Evolutionary conservation across 2,329 filamentous ascomycete genomes (phyloP).

Genomic region (Aspergillus fumigatus): DNA sequence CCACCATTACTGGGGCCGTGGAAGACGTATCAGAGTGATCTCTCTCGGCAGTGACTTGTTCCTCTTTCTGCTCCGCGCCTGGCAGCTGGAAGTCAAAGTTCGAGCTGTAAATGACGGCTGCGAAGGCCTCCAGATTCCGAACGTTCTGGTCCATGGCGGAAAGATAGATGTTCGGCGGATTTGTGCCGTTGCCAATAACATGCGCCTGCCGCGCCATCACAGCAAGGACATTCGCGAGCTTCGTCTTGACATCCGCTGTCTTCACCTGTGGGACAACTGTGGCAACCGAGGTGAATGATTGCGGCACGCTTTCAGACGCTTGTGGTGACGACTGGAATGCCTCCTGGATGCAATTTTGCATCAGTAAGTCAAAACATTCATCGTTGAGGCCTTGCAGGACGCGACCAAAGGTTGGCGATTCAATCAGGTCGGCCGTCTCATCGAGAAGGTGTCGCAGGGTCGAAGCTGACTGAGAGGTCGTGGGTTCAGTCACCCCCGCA

Average conservation of each 20-base stretch:
- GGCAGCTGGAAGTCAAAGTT: slow-evolving; percentile 39
- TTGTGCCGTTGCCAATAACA: slow-evolving; percentile 68
- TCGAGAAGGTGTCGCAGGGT: slow-evolving; percentile 81
- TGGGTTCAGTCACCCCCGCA: slow-evolving; percentile 37
- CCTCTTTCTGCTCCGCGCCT: slow-evolving; percentile 17
- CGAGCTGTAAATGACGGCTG: slow-evolving; percentile 47
- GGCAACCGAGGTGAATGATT: slow-evolving; percentile 39
- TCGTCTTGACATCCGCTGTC: slow-evolving; percentile 51
- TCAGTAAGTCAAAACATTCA: slow-evolving; percentile 75
- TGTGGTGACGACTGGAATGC: slow-evolving; percentile 60
- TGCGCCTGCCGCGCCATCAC: slow-evolving; percentile 89
- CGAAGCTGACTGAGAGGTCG: slow-evolving; percentile 31
- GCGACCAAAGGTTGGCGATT: slow-evolving; percentile 84
- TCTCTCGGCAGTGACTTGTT: slow-evolving; percentile 5
- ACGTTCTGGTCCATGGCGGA: slow-evolving; percentile 42
- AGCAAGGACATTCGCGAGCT: slow-evolving; percentile 84
- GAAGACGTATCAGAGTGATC: slow-evolving; percentile 13
- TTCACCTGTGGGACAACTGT: slow-evolving; percentile 33
- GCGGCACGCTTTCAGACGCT: slow-evolving; percentile 42
- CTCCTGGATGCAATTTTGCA: slow-evolving; percentile 73
- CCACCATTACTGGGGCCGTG: slow-evolving; percentile 18
- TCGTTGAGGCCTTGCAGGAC: slow-evolving; percentile 85
- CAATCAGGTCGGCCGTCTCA: slow-evolving; percentile 91
- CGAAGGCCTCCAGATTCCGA: slow-evolving; percentile 46
- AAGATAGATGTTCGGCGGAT: slow-evolving; percentile 44